Base-by-base conservation (phyloP, 495 filamentous ascomycete species). In the Cercophora sp. region DNA sequence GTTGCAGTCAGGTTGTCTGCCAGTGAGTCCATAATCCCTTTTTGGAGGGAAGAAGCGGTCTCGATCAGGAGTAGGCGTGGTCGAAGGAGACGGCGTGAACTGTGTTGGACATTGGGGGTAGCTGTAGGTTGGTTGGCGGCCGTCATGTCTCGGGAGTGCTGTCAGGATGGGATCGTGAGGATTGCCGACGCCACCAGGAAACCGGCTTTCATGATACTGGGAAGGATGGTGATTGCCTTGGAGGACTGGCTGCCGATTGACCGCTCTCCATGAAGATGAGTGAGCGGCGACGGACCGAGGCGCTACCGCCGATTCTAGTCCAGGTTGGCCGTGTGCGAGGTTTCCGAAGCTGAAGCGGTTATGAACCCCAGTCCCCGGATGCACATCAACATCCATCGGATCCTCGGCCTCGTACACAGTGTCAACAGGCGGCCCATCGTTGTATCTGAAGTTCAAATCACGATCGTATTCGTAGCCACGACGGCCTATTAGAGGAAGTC, bases 391-490 rank as follows among this genome's bases (percentile, higher is more conserved):
- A n/a, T n/a, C n/a, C n/a, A n/a, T n/a, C n/a, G n/a, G n/a, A n/a
- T n/a, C n/a, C n/a, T n/a, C n/a, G n/a, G n/a, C n/a, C n/a, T n/a
- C n/a, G n/a, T n/a, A n/a, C n/a, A n/a, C n/a, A n/a, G n/a, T n/a
- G n/a, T n/a, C n/a, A n/a, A n/a, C n/a, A n/a, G n/a, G n/a, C n/a
- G n/a, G n/a, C n/a, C n/a, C n/a, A n/a, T n/a, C n/a, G n/a, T n/a
- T n/a, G n/a, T n/a, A n/a, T n/a, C n/a, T 24, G 22, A 48, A 48
- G 22, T 23, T 20, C 13, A n/a, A 24, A 3, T 55, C 42, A 20
- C 55, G 52, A 27, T 56, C 55, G 25, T 23, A 18, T n/a, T 36
- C 43, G 10, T 55, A 32, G 31, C 51, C 15, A 29, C 56, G 44
- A 16, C 40, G 41, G 3, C 53, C 52, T 15, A 16, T 15, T 13